Evolutionary conservation across 768 basidiomycete species (phyloP).

Genomic region (Clitopilus passeckerianus): DNA sequence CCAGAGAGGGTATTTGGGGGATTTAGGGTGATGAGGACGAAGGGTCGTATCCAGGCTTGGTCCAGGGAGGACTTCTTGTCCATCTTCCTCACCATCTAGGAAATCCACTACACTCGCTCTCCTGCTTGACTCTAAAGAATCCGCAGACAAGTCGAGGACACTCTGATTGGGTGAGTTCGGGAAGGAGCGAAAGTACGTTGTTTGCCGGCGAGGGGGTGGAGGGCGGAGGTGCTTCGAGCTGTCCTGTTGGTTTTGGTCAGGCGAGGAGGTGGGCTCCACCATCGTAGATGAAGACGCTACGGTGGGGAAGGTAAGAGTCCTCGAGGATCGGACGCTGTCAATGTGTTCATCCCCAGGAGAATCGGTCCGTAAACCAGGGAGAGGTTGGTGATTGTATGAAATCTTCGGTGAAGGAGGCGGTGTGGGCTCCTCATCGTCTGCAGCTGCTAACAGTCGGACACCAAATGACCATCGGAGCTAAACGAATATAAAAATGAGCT

Average conservation of each 20-base stretch:
- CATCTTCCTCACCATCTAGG: background rate
- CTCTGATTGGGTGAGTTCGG: constrained; percentile 49
- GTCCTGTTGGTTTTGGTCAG: background rate
- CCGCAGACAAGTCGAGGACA: constrained; percentile 24
- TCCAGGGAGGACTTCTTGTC: background rate
- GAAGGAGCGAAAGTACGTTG: constrained; percentile 57
- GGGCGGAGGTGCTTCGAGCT: constrained; percentile 1
- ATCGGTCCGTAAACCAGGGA: background rate
- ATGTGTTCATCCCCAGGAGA: background rate
- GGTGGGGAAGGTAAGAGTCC: background rate
- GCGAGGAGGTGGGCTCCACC: background rate
- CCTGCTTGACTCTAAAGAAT: constrained; percentile 14
- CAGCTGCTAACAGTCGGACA: constrained; percentile 72
- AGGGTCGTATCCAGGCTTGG: background rate
- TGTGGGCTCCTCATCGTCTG: constrained; percentile 37
- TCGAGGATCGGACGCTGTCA: background rate
- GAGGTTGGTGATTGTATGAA: background rate
- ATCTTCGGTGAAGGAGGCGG: background rate
- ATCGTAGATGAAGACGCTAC: no score
- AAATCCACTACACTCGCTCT: background rate
- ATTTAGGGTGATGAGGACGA: background rate
- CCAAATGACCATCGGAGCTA: constrained; percentile 94
- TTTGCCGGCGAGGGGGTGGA: constrained; percentile 20
- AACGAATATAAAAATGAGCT: background rate
- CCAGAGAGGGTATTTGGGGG: constrained; percentile 7